These are phyloP conservation scores for Aspergillus funiculosus DNA, from an alignment of 495 filamentous ascomycete genomes.

Conservation along the genomic window DNA sequence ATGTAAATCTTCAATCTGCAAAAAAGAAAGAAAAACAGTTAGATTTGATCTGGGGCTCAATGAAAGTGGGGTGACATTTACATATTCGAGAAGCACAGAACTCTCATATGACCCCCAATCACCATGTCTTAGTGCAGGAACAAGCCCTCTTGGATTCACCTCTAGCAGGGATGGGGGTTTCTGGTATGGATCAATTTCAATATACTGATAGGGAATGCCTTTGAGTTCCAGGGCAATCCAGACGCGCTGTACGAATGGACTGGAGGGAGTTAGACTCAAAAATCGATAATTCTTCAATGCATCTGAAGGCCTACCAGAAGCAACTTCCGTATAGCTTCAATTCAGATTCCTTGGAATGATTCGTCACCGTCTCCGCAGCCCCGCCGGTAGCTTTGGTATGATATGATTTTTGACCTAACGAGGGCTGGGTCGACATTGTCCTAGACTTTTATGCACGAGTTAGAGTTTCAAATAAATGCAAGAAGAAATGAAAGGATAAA, in stretches of 20 bases:
- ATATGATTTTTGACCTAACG: slow-evolving; percentile 60
- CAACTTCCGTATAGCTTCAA: slow-evolving; percentile 84
- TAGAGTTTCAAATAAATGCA: too few relatives aligned
- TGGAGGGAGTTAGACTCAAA: slow-evolving; percentile 16
- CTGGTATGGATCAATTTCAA: slow-evolving; percentile 83
- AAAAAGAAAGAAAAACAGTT: neutral
- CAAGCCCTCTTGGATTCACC: slow-evolving; percentile 81
- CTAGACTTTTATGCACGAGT: slow-evolving; percentile 20
- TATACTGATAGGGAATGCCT: slow-evolving; percentile 78
- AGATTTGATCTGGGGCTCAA: too few relatives aligned
- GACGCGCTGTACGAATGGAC: slow-evolving; percentile 84
- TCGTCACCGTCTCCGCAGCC: slow-evolving; percentile 68
- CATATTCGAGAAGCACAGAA: slow-evolving; percentile 85
- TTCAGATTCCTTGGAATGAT: slow-evolving; percentile 61
- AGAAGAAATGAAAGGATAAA: slow-evolving; percentile 2
- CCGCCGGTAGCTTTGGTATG: slow-evolving; percentile 77
- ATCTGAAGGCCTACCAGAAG: slow-evolving; percentile 68
- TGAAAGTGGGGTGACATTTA: slow-evolving; percentile 35
- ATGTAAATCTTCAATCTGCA: slow-evolving; percentile 72
- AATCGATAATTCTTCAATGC: neutral
- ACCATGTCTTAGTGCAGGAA: slow-evolving; percentile 77
- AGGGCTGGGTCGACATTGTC: slow-evolving; percentile 41
- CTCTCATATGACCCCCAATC: slow-evolving; percentile 89
- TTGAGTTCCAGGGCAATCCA: slow-evolving; percentile 95
- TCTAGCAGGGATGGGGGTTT: slow-evolving; percentile 74